Evolutionary conservation across 768 basidiomycete genomes (phyloP), one percentile per base, ranked within the genome.

Genomic region (Rubroboletus pulcherrimus): DNA sequence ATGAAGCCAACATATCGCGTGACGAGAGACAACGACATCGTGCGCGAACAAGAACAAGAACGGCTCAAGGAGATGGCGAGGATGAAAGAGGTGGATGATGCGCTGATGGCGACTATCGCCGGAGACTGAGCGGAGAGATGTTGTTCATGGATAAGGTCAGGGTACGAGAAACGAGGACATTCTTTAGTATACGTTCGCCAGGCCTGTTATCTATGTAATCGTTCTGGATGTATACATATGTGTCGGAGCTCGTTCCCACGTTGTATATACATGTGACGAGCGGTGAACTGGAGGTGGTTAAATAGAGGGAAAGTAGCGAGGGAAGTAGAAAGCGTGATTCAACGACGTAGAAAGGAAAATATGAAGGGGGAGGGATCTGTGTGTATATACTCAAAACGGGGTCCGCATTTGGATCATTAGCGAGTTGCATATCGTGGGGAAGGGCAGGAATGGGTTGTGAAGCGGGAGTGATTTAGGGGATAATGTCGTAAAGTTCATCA

Each of bases 401-500:
- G 53, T 53, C 54, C 38, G n/a, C 44, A 54, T 39, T 33, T 45
- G 55, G 56, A 53, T 56, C 47, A 56, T 58, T 57, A 66, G 33
- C 35, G 49, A 52, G 43, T 44, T 57, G 46, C 47, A 26, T 56
- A 58, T 41, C 45, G 21, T 53, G 52, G 15, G 19, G 19, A 37
- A 33, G 51, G 42, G 37, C 17, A n/a, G 43, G 29, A 11, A 30
- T 39, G 38, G 21, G 17, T 17, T 7, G 29, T 31, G 38, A 45
- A 29, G 26, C 40, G 12, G 14, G 10, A 8, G 54, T 9, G 51
- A 40, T 54, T 70, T 54, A 79, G 35, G 85, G 90, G 69, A 92
- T 88, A 67, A 92, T 86, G 56, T 83, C 81, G 68, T 84, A 81
- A 48, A 91, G 74, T 63, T 93, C 91, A 49, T 82, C 87, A 64